Base-by-base conservation (phyloP, 495 filamentous ascomycete species). In the Pyrenula aspistea region DNA sequence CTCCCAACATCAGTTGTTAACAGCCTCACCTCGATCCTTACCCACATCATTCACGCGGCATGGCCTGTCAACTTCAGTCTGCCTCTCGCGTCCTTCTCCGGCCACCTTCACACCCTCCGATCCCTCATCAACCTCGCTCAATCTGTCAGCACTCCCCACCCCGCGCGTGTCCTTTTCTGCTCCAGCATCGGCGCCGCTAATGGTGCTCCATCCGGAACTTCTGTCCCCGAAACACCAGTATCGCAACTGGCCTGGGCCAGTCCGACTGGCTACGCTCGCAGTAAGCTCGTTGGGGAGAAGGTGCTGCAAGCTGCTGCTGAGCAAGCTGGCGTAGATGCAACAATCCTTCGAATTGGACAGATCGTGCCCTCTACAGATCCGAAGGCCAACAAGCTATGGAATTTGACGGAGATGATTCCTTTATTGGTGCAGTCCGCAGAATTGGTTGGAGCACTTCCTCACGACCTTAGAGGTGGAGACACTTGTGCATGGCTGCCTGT, bases 21-120 rank as follows among this genome's bases (percentile, higher is more conserved):
- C n/a, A 50, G 67, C 22, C 69, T 82, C 57, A 65, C 65, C 12
- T 53, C 68, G 3, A 68, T 67, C 0, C 68, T 76, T 2, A 77
- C 76, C 1, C 66, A 74, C 25, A 74, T 83, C 49, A 75, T 83
- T 54, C 80, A 83, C 59, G 72, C 71, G 15, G 79, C 81, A 10
- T 84, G 81, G 80, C 73, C 80, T 10, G 76, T 82, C 19, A 78
- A 82, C 61, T 80, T 81, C 72, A 76, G 79, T 56, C 66, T 82
- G 12, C 66, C 62, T 0, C 64, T 71, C 2, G 20, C 56, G 8
- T 64, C 62, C 47, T 75, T 75, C 54, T 63, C 70, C 12, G 67
- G 77, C 0, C 74, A 80, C 55, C 71, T 83, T 57, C 62, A 63
- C 12, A 79, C 78, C 0, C 61, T 81, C 0, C 59, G 77, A 56